Evolutionary conservation across 352 stramenopile genomes (phyloP).

Genomic region (Phytophthora pseudosyringae): DNA sequence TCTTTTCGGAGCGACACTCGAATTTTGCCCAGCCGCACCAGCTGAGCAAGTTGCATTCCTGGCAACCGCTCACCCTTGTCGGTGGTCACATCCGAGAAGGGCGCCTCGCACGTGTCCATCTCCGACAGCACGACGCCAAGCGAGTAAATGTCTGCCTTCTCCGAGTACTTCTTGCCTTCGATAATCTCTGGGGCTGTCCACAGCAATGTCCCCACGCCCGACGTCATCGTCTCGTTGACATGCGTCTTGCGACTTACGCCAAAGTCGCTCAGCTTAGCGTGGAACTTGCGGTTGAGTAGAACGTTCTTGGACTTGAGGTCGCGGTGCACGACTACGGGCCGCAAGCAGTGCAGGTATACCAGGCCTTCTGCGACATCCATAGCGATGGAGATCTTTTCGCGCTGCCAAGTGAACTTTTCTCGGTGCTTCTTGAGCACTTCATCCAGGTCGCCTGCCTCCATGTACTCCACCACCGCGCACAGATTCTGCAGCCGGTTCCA

Average conservation of each 20-base stretch:
- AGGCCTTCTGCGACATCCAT: slow-evolving; percentile 86
- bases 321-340: slow-evolving; percentile 79
- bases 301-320: slow-evolving; percentile 92
- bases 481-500: slow-evolving; percentile 72
- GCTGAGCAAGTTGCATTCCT: slow-evolving; percentile 75
- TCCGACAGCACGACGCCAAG: slow-evolving; percentile 86
- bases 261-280: slow-evolving; percentile 90
- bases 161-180: slow-evolving; percentile 82
- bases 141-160: slow-evolving; percentile 91
- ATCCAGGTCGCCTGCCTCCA: slow-evolving; percentile 74
- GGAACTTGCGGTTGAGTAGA: slow-evolving; percentile 67
- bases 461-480: slow-evolving; percentile 84
- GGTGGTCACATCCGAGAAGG: slow-evolving; percentile 60
- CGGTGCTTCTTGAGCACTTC: slow-evolving; percentile 63
- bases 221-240: slow-evolving; percentile 81
- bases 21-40: slow-evolving; percentile 63
- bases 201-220: slow-evolving; percentile 76
- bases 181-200: slow-evolving; percentile 92
- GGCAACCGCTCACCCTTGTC: slow-evolving; percentile 58
- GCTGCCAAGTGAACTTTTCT: slow-evolving; percentile 62
- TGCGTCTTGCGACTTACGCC: slow-evolving; percentile 78
- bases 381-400: slow-evolving; percentile 81
- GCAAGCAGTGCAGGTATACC: slow-evolving; percentile 83
- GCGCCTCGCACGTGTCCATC: slow-evolving; percentile 70
- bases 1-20: slow-evolving; percentile 59